Conservation (phyloP, 176 grass and related monocot species). For the Eleusine indica region DNA sequence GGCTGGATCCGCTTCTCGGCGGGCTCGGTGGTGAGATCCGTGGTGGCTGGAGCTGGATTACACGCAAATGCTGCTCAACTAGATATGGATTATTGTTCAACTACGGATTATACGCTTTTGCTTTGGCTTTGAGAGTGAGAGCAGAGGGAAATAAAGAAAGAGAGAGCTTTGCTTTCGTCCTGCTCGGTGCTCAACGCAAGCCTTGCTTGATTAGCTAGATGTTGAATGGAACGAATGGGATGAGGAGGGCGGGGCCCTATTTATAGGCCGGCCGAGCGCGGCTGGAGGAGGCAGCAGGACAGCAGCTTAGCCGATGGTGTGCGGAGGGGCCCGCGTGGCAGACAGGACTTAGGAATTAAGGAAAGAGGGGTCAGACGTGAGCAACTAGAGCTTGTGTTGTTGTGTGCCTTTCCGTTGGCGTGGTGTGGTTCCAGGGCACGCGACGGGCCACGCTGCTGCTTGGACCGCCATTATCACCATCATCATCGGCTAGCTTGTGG, state of each 20-base stretch:
- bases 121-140: not conserved
- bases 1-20: slow-evolving; percentile 27
- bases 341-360: slow-evolving; percentile 58
- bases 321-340: slow-evolving; percentile 1
- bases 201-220: slow-evolving; percentile 26
- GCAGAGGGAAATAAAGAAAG: not conserved
- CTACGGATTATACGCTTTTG: not conserved
- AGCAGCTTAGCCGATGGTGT: not conserved
- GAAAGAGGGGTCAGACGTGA: not conserved
- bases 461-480: not conserved
- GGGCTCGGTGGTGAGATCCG: slow-evolving; percentile 18
- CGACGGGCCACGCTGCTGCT: not conserved
- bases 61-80: not conserved
- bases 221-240: slow-evolving; percentile 56
- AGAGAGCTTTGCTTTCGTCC: not conserved
- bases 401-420: not conserved
- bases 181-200: not conserved
- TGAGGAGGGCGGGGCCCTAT: slow-evolving; percentile 40
- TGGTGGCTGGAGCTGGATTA: not conserved
- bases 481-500: not conserved
- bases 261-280: slow-evolving; percentile 3
- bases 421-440: not conserved
- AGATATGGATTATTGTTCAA: not conserved
- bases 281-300: too few species aligned
- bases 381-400: not conserved